Conservation (phyloP, 192 early-diverging fungal genomes). For the Phycomyces blakesleeanus region DNA sequence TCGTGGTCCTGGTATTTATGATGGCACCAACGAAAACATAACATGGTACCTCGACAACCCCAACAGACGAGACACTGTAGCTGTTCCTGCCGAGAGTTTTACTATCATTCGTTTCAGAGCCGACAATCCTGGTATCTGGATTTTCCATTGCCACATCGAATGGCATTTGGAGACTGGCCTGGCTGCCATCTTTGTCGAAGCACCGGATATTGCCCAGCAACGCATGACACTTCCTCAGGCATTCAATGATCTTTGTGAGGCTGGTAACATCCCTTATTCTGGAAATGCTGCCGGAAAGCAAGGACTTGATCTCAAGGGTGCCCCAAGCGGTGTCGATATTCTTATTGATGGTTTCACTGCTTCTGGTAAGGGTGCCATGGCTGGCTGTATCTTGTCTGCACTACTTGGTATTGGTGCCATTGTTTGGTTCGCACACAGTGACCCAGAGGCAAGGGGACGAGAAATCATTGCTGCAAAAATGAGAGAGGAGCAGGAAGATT, state of each 20-base stretch:
- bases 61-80: slow-evolving; percentile 72
- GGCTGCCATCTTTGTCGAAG: slow-evolving; percentile 65
- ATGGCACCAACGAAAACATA: slow-evolving; percentile 30
- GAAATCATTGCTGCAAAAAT: not conserved
- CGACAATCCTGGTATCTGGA: slow-evolving; percentile 80
- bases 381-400: slow-evolving; percentile 65
- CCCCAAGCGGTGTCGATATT: slow-evolving; percentile 45
- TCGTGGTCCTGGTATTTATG: slow-evolving; percentile 55
- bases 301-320: slow-evolving; percentile 61
- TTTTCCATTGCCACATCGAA: slow-evolving; percentile 87
- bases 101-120: slow-evolving; percentile 70
- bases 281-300: slow-evolving; percentile 77
- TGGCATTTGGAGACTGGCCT: slow-evolving; percentile 74
- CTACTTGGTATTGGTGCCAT: slow-evolving; percentile 72
- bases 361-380: slow-evolving; percentile 70
- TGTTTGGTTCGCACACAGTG: slow-evolving; percentile 61
- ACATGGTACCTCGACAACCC: slow-evolving; percentile 52
- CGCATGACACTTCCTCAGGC: slow-evolving; percentile 49
- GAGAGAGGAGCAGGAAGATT: not conserved
- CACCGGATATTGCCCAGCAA: slow-evolving; percentile 60
- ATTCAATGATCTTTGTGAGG: slow-evolving; percentile 61
- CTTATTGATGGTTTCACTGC: slow-evolving; percentile 56
- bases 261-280: slow-evolving; percentile 46
- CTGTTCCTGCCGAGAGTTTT: slow-evolving; percentile 62
- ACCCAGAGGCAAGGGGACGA: slow-evolving; percentile 15